Evolutionary conservation across 768 basidiomycete genomes (phyloP).

Genomic region (Amanita exitialis): DNA sequence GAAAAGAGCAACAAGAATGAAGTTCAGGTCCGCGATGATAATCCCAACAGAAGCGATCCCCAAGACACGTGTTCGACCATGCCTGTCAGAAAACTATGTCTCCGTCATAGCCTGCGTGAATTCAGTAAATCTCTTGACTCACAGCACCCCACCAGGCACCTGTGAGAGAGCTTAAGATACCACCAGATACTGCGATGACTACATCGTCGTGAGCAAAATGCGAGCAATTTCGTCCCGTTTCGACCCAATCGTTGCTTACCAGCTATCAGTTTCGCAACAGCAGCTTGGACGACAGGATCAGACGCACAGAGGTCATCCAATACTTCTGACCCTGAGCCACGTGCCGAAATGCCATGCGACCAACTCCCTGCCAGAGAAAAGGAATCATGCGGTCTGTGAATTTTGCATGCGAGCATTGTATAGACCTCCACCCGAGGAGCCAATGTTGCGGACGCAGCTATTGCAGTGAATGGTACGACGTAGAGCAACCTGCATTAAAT

Average conservation of each 20-base stretch:
- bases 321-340: background rate
- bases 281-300: constrained; percentile 69
- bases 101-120: background rate
- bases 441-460: constrained; percentile 44
- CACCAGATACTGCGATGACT: constrained; percentile 60
- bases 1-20: constrained; percentile 55
- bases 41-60: constrained; percentile 51
- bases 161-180: constrained; percentile 68
- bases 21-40: constrained; percentile 50
- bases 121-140: constrained; percentile 17
- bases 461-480: constrained; percentile 40
- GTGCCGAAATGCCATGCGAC: background rate
- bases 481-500: constrained; percentile 41
- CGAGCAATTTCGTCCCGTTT: background rate
- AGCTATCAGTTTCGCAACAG: constrained; percentile 54
- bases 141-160: constrained; percentile 84
- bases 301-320: constrained; percentile 35
- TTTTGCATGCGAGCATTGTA: constrained; percentile 63
- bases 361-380: background rate
- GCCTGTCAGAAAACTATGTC: constrained; percentile 61
- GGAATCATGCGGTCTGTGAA: constrained; percentile 50
- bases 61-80: constrained; percentile 61
- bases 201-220: constrained; percentile 8
- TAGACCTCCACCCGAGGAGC: constrained; percentile 70
- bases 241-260: constrained; percentile 27